Conservation (phyloP, 75 land plant species). For the Sequoia sempervirens region DNA sequence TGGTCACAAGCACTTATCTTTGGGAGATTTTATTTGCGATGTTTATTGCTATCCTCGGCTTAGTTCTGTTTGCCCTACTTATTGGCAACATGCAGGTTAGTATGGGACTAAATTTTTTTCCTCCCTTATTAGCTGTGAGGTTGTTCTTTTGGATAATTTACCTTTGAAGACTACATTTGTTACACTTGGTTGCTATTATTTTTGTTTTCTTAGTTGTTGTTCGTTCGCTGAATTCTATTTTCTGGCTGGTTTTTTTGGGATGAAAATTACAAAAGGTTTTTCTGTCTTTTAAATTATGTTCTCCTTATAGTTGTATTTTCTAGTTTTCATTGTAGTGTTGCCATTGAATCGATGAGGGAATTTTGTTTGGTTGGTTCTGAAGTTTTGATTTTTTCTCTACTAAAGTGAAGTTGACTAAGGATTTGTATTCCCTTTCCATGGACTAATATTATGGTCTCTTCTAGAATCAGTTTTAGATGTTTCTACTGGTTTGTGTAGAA, state of each 20-base stretch:
- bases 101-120: constrained; percentile 10
- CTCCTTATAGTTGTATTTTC: not conserved
- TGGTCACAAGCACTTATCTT: constrained; percentile 60
- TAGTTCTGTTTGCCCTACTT: constrained; percentile 61
- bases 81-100: constrained; percentile 92
- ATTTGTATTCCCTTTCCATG: not conserved
- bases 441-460: not conserved
- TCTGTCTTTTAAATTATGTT: not conserved
- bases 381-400: not conserved
- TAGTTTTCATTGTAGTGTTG: not conserved
- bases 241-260: not conserved
- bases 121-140: not conserved
- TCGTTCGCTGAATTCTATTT: not conserved
- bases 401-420: not conserved
- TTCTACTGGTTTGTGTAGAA: not conserved
- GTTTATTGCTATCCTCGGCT: constrained; percentile 48
- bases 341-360: too few species aligned
- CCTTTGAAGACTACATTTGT: not conserved
- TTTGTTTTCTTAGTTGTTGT: not conserved
- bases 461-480: not conserved
- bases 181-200: not conserved
- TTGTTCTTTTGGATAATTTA: not conserved
- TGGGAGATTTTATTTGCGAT: constrained; percentile 67
- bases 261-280: not conserved
- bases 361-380: not conserved